phyloP scores from a whole-genome alignment of 2,329 filamentous ascomycete species.

The Nothomitra cinnamomea region DNA sequence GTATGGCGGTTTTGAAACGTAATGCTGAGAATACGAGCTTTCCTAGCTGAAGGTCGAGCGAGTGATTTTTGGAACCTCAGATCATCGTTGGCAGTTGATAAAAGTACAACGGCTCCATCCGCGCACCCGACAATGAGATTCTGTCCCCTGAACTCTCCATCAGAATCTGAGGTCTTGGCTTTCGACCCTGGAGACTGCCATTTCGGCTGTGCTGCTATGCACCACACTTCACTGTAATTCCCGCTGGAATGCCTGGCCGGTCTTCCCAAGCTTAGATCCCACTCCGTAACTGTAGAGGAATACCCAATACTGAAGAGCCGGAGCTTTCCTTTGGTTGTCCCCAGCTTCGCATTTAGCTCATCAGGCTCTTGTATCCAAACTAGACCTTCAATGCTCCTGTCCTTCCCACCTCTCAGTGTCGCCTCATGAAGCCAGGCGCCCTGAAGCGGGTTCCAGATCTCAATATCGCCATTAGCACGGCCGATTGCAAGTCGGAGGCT shows the following conservation, averaged over 20 bases:
- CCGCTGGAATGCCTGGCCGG: slow-evolving; percentile 73
- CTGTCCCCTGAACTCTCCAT: slow-evolving; percentile 21
- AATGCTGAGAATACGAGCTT: slow-evolving; percentile 77
- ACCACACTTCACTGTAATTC: slow-evolving; percentile 95
- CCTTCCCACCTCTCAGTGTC: slow-evolving; percentile 65
- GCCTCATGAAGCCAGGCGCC: slow-evolving; percentile 83
- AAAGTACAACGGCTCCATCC: slow-evolving; percentile 73
- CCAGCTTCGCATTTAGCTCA: slow-evolving; percentile 45
- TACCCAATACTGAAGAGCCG: slow-evolving; percentile 94
- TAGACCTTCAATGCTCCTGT: slow-evolving; percentile 76
- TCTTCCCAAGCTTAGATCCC: slow-evolving; percentile 68
- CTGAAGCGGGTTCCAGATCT: slow-evolving; percentile 84
- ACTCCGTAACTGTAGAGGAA: slow-evolving; percentile 82
- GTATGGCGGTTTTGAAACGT: slow-evolving; percentile 72
- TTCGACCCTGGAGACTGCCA: slow-evolving; percentile 19
- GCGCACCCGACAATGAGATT: slow-evolving; percentile 79
- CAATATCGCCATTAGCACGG: slow-evolving; percentile 85
- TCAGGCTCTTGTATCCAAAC: slow-evolving; percentile 82
- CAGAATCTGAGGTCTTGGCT: slow-evolving; percentile 8
- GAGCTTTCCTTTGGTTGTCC: slow-evolving; percentile 49
- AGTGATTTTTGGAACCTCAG: slow-evolving; percentile 65
- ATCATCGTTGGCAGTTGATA: slow-evolving; percentile 73
- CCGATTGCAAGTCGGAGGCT: slow-evolving; percentile 71
- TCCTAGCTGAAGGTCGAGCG: slow-evolving; percentile 61
- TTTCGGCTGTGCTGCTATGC: slow-evolving; percentile 70